Base-by-base conservation (phyloP, 2,329 filamentous ascomycete species). In the Aureobasidium namibiae region DNA sequence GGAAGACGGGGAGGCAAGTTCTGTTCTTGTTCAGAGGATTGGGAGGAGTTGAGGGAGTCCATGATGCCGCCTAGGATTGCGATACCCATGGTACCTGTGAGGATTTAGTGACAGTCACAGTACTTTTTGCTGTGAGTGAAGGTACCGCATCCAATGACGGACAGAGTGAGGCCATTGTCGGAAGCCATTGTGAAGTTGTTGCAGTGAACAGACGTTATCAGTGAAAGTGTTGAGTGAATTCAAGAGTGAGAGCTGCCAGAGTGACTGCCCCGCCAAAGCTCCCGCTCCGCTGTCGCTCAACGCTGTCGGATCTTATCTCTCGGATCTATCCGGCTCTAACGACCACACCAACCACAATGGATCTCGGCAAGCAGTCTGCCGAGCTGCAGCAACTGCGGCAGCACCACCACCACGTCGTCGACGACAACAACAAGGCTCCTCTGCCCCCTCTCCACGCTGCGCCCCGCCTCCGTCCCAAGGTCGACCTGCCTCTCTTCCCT, bases 1-100 rank as follows among this genome's bases (percentile, higher is more conserved):
- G 90, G 90, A 36, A 90, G 80, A 58, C 80, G 78, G 9, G 76
- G 65, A 14, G 85, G 83, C 9, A 80, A 58, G 10, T 70, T 70
- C 67, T 69, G 69, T 62, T 46, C 54, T 18, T 63, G 61, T 4
- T 61, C 52, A 4, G 42, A 38, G 23, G 54, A 46, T 39, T 36
- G 44, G n/a, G 56, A 58, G 49, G 74, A 64, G 73, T 79, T 66
- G 45, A 94, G 80, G 11, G 88, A 89, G 61, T 83, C 78, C 65
- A 95, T 82, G 68, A 96, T 87, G 63, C 90, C 90, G 58, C 82
- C 85, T 60, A 95, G 82, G 65, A 95, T 92, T 60, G 89, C 89
- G 62, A 89, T 89, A 61, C 90, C 90, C 84, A 95, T 89, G 56
- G 86, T 92, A 64, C 89, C 88, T 91, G 66, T 56, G 52, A 11